Percentiles rank a stretch among this genome's conserved stretches.
Evolutionary conservation across 495 filamentous ascomycete species (phyloP).

Genomic region (Astrothelium subdiscretum): DNA sequence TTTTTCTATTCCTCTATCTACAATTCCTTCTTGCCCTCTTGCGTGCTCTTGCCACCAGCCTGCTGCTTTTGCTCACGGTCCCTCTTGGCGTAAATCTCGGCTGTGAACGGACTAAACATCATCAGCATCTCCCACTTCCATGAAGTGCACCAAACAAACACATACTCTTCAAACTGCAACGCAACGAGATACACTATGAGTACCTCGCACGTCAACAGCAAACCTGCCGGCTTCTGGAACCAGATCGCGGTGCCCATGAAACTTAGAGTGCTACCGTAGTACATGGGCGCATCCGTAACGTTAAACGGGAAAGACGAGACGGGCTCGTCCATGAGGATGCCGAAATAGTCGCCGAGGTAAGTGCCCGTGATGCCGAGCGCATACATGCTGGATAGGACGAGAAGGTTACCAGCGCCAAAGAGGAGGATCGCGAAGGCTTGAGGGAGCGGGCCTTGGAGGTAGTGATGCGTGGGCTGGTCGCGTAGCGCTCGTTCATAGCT

Average conservation of each 20-base stretch:
- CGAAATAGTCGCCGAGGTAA: slow-evolving; percentile 96
- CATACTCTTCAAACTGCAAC: slow-evolving; percentile 75
- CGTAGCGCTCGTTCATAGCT: slow-evolving; percentile 61
- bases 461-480: slow-evolving; percentile 63
- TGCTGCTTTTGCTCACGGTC: slow-evolving; percentile 34
- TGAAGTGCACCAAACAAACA: not conserved
- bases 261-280: slow-evolving; percentile 83
- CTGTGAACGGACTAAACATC: slow-evolving; percentile 67
- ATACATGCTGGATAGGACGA: slow-evolving; percentile 83
- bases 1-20: not conserved
- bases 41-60: slow-evolving; percentile 33
- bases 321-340: slow-evolving; percentile 89
- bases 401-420: slow-evolving; percentile 63
- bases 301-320: slow-evolving; percentile 96
- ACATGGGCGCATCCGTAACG: slow-evolving; percentile 87
- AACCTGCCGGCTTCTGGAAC: slow-evolving; percentile 78
- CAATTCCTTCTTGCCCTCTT: not conserved
- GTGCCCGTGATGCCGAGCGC: slow-evolving; percentile 92
- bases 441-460: slow-evolving; percentile 40
- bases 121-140: not conserved
- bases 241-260: slow-evolving; percentile 85
- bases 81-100: slow-evolving; percentile 86
- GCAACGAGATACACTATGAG: slow-evolving; percentile 71
- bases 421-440: slow-evolving; percentile 53
- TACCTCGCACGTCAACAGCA: slow-evolving; percentile 65